phyloP scores from a whole-genome alignment of 805 yeast species.

The Wickerhamomyces tratensis region DNA sequence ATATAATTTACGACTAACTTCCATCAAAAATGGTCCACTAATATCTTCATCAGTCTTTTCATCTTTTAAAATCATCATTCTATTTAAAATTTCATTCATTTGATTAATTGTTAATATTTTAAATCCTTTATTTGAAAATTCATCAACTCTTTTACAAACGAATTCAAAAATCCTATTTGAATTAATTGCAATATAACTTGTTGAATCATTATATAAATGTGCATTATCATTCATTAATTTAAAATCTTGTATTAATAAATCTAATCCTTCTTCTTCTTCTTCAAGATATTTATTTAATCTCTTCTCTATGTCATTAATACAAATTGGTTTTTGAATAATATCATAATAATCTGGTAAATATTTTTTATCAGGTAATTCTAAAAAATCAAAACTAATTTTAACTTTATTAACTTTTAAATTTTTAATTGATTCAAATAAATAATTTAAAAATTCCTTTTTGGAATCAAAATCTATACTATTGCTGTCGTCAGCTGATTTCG shows the following conservation, averaged over 20 bases:
- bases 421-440: constrained; percentile 22
- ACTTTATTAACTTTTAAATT: constrained; percentile 26
- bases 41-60: constrained; percentile 25
- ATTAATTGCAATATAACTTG: constrained; percentile 56
- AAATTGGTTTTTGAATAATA: constrained; percentile 53
- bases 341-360: constrained; percentile 75
- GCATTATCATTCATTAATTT: constrained; percentile 66
- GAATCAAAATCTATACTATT: constrained; percentile 6
- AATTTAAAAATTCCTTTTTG: constrained; percentile 14
- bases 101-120: constrained; percentile 4
- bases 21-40: constrained; percentile 57
- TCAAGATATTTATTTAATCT: constrained; percentile 23
- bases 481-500: constrained; percentile 1
- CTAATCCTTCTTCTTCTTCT: constrained; percentile 13
- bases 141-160: constrained; percentile 35
- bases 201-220: constrained; percentile 56
- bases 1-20: constrained; percentile 57
- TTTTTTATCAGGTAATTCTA: constrained; percentile 64
- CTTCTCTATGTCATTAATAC: constrained; percentile 54
- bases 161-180: constrained; percentile 46
- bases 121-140: neutral
- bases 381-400: constrained; percentile 36
- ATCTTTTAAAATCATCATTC: too few relatives aligned
- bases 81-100: constrained; percentile 4
- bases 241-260: constrained; percentile 46